Conservation (phyloP, 2,329 filamentous ascomycete genomes). For the Aspergillus cejpii region DNA sequence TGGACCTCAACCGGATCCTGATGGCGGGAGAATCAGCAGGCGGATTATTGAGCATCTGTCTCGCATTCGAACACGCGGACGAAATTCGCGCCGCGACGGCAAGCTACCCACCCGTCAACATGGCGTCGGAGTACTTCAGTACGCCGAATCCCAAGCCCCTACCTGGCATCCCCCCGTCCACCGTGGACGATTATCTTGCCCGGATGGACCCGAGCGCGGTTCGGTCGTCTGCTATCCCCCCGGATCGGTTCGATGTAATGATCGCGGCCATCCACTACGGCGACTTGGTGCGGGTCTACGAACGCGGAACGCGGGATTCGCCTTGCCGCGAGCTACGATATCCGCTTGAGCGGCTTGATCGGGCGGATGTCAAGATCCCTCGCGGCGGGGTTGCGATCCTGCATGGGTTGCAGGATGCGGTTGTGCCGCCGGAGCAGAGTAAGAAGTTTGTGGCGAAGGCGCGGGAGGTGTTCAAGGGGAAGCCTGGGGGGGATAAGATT, state of each 20-base stretch:
- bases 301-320: conserved; percentile 12
- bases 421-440: conserved; percentile 25
- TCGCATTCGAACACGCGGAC: conserved; percentile 23
- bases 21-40: conserved; percentile 29
- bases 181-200: conserved; percentile 11
- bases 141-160: conserved; percentile 12
- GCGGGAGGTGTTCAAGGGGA: conserved; percentile 18
- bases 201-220: conserved; percentile 4
- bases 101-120: conserved; percentile 31
- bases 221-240: conserved; percentile 12
- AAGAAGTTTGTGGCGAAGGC: conserved; percentile 25
- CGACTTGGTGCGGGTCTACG: conserved; percentile 14
- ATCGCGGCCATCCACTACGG: conserved; percentile 17
- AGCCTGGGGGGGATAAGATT: conserved; percentile 20
- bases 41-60: conserved; percentile 25
- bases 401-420: conserved; percentile 30
- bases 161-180: conserved; percentile 8
- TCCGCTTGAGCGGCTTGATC: conserved; percentile 28
- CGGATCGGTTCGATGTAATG: conserved; percentile 14
- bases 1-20: conserved; percentile 24
- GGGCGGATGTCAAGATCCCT: conserved; percentile 20
- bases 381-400: conserved; percentile 29
- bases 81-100: conserved; percentile 28
- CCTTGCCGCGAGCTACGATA: conserved; percentile 15
- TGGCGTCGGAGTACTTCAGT: conserved; percentile 16